A percentile compares a stretch with the other conserved stretches of the same genome.
phyloP scores from a whole-genome alignment of 2,329 filamentous ascomycete species.

The Clonostachys chloroleuca region DNA sequence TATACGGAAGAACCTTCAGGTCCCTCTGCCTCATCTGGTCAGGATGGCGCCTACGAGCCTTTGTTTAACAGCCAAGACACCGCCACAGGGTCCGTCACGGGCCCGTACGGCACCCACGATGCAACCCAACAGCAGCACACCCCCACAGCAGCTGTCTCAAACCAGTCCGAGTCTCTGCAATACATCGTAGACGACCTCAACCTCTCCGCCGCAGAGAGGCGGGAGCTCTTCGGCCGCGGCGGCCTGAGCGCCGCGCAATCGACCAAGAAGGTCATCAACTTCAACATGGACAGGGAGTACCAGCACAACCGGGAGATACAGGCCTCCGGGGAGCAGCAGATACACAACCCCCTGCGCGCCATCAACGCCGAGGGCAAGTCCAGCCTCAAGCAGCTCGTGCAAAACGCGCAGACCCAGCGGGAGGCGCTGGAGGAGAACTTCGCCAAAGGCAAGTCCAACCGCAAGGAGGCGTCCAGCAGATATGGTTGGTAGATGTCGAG shows the following conservation, averaged over 20 bases:
- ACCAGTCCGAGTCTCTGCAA: neutral
- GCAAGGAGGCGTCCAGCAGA: constrained; percentile 73
- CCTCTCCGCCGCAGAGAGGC: constrained; percentile 69
- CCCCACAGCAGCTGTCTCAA: neutral
- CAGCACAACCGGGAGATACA: constrained; percentile 75
- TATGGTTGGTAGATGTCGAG: constrained; percentile 67
- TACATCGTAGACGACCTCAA: constrained; percentile 57
- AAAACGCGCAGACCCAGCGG: constrained; percentile 74
- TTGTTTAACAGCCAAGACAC: constrained; percentile 34
- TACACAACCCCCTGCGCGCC: constrained; percentile 81
- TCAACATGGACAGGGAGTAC: constrained; percentile 88
- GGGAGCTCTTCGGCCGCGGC: constrained; percentile 79
- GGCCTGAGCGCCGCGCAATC: constrained; percentile 26
- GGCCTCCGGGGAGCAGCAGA: constrained; percentile 62
- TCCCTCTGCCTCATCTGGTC: constrained; percentile 11
- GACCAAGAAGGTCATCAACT: constrained; percentile 67
- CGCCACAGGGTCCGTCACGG: constrained; percentile 8
- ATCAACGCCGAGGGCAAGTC: constrained; percentile 76
- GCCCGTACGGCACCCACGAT: constrained; percentile 13
- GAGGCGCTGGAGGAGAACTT: constrained; percentile 92
- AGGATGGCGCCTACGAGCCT: constrained; percentile 40
- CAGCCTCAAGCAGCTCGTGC: constrained; percentile 82
- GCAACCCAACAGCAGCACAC: neutral
- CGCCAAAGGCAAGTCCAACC: constrained; percentile 72
- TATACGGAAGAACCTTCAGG: constrained; percentile 30